Base-by-base conservation (phyloP, 1,284 basidiomycete species). In the Agaricales sp. region DNA sequence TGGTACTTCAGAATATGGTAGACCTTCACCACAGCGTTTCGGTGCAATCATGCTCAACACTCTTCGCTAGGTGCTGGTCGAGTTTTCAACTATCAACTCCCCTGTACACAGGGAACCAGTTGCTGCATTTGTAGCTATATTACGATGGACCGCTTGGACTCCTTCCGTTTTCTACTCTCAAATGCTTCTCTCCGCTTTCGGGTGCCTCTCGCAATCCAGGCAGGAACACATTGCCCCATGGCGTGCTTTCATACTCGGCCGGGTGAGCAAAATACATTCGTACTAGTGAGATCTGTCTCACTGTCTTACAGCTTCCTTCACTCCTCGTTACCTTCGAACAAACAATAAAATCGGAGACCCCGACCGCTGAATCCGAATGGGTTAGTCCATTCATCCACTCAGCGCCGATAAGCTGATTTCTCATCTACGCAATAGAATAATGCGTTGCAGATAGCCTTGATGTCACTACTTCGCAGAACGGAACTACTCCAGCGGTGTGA, bases 181-280 rank as follows among this genome's bases (percentile, higher is more conserved):
- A 55, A 59, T 87, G 35, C 64, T 87, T 18, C 63, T 79, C 19
- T 71, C 82, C 2, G 76, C 80, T 4, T 64, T 84, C 48, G 72
- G 71, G 4, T 82, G 77, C 54, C 64, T 87, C 25, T 68, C 76
- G 1, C 78, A 85, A 58, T 61, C 63, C 13, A 58, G 62, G 12
- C 61, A 63, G 3, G 59, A 57, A 18, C 63, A 67, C 1, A 63
- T 69, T 19, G 63, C 67, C 20, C 57, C 86, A 21, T 89, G 83
- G 85, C 76, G 74, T 55, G 71, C 78, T 4, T 87, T 88, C 57
- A 69, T 85, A n/a, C 63, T 84, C 46, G 80, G 83, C 37, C 71
- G 86, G 48, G 86, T 88, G 63, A 58, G 73, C 47, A 41, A 39
- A n/a, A n/a, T n/a, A n/a, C n/a, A n/a, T n/a, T n/a, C n/a, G n/a